Conservation (phyloP, 2,329 filamentous ascomycete genomes). For the Fusarium sublunatum region DNA sequence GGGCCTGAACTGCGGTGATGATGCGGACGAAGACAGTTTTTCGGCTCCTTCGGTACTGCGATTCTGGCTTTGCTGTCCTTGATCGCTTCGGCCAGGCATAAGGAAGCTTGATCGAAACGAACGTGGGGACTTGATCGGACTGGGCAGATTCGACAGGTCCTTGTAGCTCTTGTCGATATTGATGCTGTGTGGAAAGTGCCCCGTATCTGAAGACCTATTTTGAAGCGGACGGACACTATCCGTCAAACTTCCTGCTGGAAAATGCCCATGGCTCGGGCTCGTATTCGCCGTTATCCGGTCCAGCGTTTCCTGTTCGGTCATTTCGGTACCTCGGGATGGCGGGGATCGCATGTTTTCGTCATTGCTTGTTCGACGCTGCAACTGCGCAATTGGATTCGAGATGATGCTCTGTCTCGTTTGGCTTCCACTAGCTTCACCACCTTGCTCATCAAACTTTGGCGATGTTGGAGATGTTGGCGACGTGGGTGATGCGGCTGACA, state of each 20-base stretch:
- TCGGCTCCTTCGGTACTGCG: constrained; percentile 76
- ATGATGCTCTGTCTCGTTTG: constrained; percentile 66
- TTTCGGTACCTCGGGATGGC: constrained; percentile 81
- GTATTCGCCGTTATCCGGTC: constrained; percentile 79
- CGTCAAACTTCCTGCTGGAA: constrained; percentile 70
- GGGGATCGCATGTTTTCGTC: constrained; percentile 69
- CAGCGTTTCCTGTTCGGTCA: constrained; percentile 77
- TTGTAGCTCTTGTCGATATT: constrained; percentile 71
- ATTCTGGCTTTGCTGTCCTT: constrained; percentile 59
- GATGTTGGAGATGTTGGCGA: constrained; percentile 34
- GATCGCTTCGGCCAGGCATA: constrained; percentile 67
- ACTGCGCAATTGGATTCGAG: constrained; percentile 58
- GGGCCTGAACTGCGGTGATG: constrained; percentile 73
- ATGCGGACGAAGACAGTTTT: constrained; percentile 83
- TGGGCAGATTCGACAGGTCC: constrained; percentile 62
- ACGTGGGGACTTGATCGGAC: constrained; percentile 75
- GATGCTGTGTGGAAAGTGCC: constrained; percentile 59
- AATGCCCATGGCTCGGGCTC: constrained; percentile 73
- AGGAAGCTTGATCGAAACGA: constrained; percentile 83
- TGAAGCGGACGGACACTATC: constrained; percentile 85
- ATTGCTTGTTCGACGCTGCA: constrained; percentile 46
- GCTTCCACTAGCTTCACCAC: constrained; percentile 59
- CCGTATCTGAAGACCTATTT: constrained; percentile 50
- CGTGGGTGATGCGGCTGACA: constrained; percentile 37
- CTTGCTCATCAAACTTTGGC: constrained; percentile 53